Conservation (phyloP, 805 yeast genomes). For the Maudiozyma serrabonitensis region DNA sequence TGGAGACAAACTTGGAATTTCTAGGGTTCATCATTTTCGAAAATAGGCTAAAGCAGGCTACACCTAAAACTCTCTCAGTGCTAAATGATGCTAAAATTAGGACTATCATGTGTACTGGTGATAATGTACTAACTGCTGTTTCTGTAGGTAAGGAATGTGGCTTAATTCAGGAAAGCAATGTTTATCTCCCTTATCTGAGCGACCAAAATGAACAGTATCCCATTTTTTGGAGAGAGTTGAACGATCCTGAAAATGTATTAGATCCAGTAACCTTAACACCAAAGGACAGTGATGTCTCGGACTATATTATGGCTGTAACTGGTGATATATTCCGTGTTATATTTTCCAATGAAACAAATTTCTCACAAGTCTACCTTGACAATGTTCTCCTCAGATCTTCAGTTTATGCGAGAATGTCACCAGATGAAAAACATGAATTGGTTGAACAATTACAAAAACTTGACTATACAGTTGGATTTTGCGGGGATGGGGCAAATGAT, state of each 20-base stretch:
- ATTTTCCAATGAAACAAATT: constrained; percentile 34
- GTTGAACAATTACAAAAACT: constrained; percentile 76
- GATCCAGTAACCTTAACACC: constrained; percentile 60
- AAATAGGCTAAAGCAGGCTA: constrained; percentile 70
- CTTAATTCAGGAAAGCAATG: constrained; percentile 40
- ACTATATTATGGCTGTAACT: constrained; percentile 72
- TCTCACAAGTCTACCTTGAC: constrained; percentile 36
- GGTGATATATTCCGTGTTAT: constrained; percentile 85
- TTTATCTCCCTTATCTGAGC: constrained; percentile 55
- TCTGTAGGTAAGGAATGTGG: constrained; percentile 86
- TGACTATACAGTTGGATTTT: constrained; percentile 91
- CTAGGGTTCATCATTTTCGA: constrained; percentile 89
- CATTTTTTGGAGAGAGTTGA: constrained; percentile 56
- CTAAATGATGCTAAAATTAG: constrained; percentile 63
- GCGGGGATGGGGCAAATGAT: constrained; percentile 99
- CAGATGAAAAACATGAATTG: constrained; percentile 95
- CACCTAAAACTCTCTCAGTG: constrained; percentile 49
- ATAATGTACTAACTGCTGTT: constrained; percentile 85
- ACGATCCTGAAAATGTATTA: constrained; percentile 43
- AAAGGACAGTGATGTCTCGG: constrained; percentile 21
- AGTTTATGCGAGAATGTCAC: constrained; percentile 95
- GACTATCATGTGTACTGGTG: constrained; percentile 96
- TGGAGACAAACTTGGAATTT: constrained; percentile 63
- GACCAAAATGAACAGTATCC: constrained; percentile 29
- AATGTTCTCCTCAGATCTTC: constrained; percentile 60